phyloP scores from a whole-genome alignment of 495 filamentous ascomycete genomes.

The Hypoxylon lenormandii region DNA sequence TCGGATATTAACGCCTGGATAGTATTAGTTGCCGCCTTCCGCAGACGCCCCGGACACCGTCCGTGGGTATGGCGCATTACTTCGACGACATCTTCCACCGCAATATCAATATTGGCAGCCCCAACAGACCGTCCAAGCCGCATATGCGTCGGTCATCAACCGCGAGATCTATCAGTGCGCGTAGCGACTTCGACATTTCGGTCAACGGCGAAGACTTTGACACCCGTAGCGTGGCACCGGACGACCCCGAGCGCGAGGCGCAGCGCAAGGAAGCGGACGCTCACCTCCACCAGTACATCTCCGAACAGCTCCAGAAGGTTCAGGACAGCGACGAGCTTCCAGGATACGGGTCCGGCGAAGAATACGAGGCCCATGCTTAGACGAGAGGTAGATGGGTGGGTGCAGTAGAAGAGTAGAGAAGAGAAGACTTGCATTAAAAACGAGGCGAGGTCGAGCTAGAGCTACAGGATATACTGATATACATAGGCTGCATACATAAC shows the following conservation, averaged over 20 bases:
- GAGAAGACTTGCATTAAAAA: background rate
- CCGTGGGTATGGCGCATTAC: conserved; percentile 85
- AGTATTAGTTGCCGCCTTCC: conserved; percentile 91
- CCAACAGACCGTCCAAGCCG: conserved; percentile 57
- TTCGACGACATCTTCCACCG: conserved; percentile 90
- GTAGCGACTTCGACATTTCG: conserved; percentile 78
- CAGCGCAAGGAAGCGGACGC: conserved; percentile 68
- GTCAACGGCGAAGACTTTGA: conserved; percentile 55
- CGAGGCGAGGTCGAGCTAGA: background rate
- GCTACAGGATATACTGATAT: conserved; percentile 29
- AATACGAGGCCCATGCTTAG: conserved; percentile 64
- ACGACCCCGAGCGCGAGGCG: conserved; percentile 54
- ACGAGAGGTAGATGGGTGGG: conserved; percentile 13
- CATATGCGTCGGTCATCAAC: conserved; percentile 83
- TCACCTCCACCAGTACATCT: conserved; percentile 77
- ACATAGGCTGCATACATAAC: conserved; percentile 46
- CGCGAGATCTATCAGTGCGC: conserved; percentile 81
- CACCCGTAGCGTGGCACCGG: conserved; percentile 47
- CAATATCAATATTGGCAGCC: conserved; percentile 54
- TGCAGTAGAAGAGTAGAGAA: background rate
- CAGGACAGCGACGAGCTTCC: conserved; percentile 53
- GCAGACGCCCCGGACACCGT: conserved; percentile 89
- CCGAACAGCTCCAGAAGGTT: conserved; percentile 74
- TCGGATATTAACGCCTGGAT: conserved; percentile 35
- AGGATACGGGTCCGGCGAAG: conserved; percentile 57